phyloP scores from a whole-genome alignment of 2,329 filamentous ascomycete species.

The Ophiostoma populinum region DNA sequence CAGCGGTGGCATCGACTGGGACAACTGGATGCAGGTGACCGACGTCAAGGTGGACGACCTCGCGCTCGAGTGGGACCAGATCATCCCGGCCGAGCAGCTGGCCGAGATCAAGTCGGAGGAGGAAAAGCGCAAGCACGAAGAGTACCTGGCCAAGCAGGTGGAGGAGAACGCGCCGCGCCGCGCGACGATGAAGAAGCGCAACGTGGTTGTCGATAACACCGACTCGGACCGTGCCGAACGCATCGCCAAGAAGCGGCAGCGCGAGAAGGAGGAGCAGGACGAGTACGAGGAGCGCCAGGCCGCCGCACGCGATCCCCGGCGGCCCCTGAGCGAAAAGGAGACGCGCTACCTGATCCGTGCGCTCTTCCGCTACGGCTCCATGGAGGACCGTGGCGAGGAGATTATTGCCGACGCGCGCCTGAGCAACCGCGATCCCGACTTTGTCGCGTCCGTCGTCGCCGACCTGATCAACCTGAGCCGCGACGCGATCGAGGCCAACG shows the following conservation, averaged over 20 bases:
- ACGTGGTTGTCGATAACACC: constrained; percentile 21
- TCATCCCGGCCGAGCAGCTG: constrained; percentile 86
- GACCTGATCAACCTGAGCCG: constrained; percentile 48
- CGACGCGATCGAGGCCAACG: constrained; percentile 47
- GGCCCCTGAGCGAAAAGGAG: constrained; percentile 85
- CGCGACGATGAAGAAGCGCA: constrained; percentile 43
- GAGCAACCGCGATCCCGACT: constrained; percentile 62
- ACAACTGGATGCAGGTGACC: constrained; percentile 95
- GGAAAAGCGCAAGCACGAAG: constrained; percentile 65
- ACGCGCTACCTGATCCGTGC: constrained; percentile 80
- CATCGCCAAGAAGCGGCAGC: constrained; percentile 46
- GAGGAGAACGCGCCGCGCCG: constrained; percentile 73
- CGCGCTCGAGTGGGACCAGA: constrained; percentile 86
- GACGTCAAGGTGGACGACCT: constrained; percentile 84
- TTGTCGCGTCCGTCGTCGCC: constrained; percentile 57
- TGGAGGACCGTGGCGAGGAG: constrained; percentile 76
- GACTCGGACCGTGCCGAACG: constrained; percentile 44
- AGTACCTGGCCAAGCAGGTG: constrained; percentile 64
- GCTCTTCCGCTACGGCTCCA: constrained; percentile 77
- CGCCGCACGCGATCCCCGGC: constrained; percentile 63
- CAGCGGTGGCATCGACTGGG: constrained; percentile 67
- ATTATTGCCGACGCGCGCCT: constrained; percentile 77
- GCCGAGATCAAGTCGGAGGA: constrained; percentile 82
- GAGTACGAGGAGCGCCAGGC: constrained; percentile 59
- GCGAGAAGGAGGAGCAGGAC: constrained; percentile 50